Conservation (phyloP, 768 basidiomycete species). For the Pisolithus microcarpus region DNA sequence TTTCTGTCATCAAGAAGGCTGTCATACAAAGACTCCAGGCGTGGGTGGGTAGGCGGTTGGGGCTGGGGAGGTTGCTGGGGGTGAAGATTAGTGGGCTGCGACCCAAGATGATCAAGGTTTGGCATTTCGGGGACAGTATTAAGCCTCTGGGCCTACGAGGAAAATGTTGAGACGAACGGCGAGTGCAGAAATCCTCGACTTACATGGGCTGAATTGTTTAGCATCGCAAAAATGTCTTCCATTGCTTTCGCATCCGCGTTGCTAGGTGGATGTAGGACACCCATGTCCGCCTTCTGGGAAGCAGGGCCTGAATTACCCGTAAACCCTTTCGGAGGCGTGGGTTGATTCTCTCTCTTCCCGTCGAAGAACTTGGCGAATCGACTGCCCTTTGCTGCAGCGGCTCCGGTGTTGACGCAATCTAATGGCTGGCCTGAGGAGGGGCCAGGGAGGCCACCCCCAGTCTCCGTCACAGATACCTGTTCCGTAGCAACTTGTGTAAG, state of each 20-base stretch:
- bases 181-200: conserved; percentile 13
- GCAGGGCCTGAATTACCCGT: conserved; percentile 33
- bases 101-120: conserved; percentile 20
- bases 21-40: conserved; percentile 65
- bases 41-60: conserved; percentile 33
- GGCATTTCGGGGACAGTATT: conserved; percentile 18
- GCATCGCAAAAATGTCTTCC: conserved; percentile 78
- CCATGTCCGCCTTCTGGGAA: conserved; percentile 40
- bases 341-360: conserved; percentile 48
- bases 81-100: conserved; percentile 27
- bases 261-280: conserved; percentile 30
- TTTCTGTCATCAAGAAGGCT: conserved; percentile 67
- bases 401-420: conserved; percentile 33
- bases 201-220: conserved; percentile 72
- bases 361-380: conserved; percentile 87
- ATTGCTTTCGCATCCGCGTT: conserved; percentile 53
- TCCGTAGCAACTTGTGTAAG: conserved; percentile 15
- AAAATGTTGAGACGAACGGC: conserved; percentile 5
- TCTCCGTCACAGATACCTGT: conserved; percentile 13
- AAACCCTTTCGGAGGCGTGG: conserved; percentile 30
- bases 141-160: conserved; percentile 22
- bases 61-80: conserved; percentile 36
- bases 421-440: conserved; percentile 13
- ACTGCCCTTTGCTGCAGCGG: conserved; percentile 61
- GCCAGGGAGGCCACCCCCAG: conserved; percentile 12